Conservation (phyloP, 2,329 filamentous ascomycete species). For the Microascus cirrosus region DNA sequence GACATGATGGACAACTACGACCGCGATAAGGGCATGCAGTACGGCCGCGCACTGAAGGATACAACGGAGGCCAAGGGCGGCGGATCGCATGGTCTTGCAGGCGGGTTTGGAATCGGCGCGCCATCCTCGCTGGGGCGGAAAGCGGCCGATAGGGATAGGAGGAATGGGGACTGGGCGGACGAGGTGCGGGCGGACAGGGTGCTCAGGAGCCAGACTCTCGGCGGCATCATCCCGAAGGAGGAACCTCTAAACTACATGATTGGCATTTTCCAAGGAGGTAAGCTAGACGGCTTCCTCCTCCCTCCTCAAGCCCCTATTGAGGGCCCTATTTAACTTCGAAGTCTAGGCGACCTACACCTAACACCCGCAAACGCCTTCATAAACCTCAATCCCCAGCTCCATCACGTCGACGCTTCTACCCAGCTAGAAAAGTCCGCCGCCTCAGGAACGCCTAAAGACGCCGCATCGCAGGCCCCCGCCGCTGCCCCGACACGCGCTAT, state of each 20-base stretch:
- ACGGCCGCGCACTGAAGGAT: slow-evolving; percentile 64
- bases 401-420: slow-evolving; percentile 77
- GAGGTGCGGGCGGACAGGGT: slow-evolving; percentile 61
- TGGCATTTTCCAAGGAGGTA: slow-evolving; percentile 78
- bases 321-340: slow-evolving; percentile 9
- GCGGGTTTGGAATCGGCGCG: slow-evolving; percentile 58
- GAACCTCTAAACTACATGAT: slow-evolving; percentile 79
- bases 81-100: slow-evolving; percentile 59
- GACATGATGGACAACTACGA: slow-evolving; percentile 68
- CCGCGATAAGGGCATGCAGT: slow-evolving; percentile 67
- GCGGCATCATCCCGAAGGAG: slow-evolving; percentile 63
- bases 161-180: slow-evolving; percentile 49
- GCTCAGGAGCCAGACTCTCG: slow-evolving; percentile 70
- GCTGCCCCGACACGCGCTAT: slow-evolving; percentile 57
- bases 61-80: slow-evolving; percentile 47
- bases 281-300: slow-evolving; percentile 16
- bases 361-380: slow-evolving; percentile 75
- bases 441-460: slow-evolving; percentile 20
- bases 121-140: slow-evolving; percentile 19
- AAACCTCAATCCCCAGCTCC: slow-evolving; percentile 82
- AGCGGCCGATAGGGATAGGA: slow-evolving; percentile 23
- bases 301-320: background rate
- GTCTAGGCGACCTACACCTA: slow-evolving; percentile 69
- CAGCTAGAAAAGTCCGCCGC: slow-evolving; percentile 50
- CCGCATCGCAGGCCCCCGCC: slow-evolving; percentile 19